Percentiles rank a stretch among this genome's conserved stretches.
Evolutionary conservation across 2,329 filamentous ascomycete genomes (phyloP).

Genomic region (Aspergillus clavatus): DNA sequence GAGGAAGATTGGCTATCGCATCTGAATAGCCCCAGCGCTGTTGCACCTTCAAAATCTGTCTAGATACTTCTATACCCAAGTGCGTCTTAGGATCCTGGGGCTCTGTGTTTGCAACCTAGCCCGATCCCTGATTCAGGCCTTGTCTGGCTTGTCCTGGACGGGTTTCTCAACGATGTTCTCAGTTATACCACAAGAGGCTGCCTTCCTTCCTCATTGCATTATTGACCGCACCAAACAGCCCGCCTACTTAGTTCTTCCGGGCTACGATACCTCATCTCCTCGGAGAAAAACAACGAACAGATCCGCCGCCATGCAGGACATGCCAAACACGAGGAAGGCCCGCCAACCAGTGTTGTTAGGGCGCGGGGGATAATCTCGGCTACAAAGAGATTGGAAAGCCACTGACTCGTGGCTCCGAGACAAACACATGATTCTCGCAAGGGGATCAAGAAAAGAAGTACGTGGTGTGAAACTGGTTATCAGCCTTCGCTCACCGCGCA

Average conservation of each 20-base stretch:
- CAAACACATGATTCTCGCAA: constrained; percentile 39
- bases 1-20: too few species aligned
- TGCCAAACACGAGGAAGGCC: constrained; percentile 41
- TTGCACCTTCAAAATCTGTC: too few species aligned
- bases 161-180: constrained; percentile 15
- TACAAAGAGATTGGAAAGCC: constrained; percentile 42
- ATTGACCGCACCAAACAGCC: constrained; percentile 28
- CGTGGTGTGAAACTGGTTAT: too few species aligned
- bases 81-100: too few species aligned
- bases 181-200: constrained; percentile 22
- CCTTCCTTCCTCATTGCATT: constrained; percentile 19
- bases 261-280: constrained; percentile 36
- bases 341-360: constrained; percentile 37
- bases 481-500: too few species aligned
- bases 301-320: constrained; percentile 36
- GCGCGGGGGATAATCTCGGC: constrained; percentile 39
- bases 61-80: too few species aligned
- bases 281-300: constrained; percentile 34
- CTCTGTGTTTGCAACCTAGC: not conserved
- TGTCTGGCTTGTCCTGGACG: constrained; percentile 6
- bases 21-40: too few species aligned
- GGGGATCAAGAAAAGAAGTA: constrained; percentile 39
- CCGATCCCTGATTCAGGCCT: constrained; percentile 2
- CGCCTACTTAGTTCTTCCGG: constrained; percentile 41
- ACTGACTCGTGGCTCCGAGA: constrained; percentile 36